A percentile compares a stretch with the other conserved stretches of the same genome.
phyloP scores from a whole-genome alignment of 1,139 yeast species.

The Lodderomyces orthopsilosis region DNA sequence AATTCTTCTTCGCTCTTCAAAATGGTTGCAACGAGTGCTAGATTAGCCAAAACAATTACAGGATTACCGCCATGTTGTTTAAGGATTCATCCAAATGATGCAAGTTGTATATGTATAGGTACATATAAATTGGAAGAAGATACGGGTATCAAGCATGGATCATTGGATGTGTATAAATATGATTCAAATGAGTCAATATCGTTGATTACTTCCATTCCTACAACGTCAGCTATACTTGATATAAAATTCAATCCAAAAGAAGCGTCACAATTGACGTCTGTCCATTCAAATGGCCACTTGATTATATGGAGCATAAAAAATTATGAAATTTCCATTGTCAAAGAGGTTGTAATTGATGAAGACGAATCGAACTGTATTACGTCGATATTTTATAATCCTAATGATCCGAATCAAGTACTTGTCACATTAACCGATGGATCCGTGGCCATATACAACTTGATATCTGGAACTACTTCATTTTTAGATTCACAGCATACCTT shows the following conservation, averaged over 20 bases:
- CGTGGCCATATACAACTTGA: too few species aligned
- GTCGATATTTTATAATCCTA: conserved; percentile 61
- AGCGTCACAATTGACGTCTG: conserved; percentile 49
- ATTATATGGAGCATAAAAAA: conserved; percentile 53
- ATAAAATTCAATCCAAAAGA: conserved; percentile 62
- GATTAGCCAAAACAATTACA: conserved; percentile 35
- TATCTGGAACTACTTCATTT: conserved; percentile 25
- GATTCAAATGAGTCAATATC: conserved; percentile 11
- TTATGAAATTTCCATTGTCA: conserved; percentile 18
- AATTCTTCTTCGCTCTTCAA: conserved; percentile 3
- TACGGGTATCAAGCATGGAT: conserved; percentile 62
- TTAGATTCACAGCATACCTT: conserved; percentile 49
- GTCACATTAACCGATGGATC: conserved; percentile 66
- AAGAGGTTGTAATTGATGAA: conserved; percentile 42
- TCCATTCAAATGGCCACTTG: conserved; percentile 79
- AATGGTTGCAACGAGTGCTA: conserved; percentile 12
- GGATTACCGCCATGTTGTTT: conserved; percentile 82
- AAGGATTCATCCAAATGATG: conserved; percentile 52
- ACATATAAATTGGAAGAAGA: conserved; percentile 68
- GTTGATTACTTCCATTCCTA: conserved; percentile 11
- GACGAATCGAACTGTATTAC: conserved; percentile 51
- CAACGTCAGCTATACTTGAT: conserved; percentile 70
- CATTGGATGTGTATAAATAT: conserved; percentile 59
- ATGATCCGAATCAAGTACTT: conserved; percentile 28
- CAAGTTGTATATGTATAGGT: conserved; percentile 57